Evolutionary conservation across 1,284 basidiomycete species (phyloP), one percentile per base, ranked within the genome.

Genomic region (Melampsora abietis-canadensis): DNA sequence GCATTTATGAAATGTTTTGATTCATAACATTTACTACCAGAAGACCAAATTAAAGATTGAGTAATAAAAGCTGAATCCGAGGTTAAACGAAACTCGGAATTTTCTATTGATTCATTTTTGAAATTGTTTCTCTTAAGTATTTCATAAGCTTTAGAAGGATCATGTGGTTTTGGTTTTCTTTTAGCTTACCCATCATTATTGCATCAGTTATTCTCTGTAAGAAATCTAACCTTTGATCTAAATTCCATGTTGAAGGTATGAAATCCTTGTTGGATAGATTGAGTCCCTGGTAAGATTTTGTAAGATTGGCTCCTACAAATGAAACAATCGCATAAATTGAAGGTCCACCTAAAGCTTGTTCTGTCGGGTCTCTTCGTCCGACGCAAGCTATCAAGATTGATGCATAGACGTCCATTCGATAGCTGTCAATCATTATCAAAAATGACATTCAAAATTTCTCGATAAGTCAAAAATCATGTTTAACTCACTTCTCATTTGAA

Each of bases 31-130:
- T 75, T 54, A 63, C 61, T 64, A 4, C 57, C 72, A 37, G 24
- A 60, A 62, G 66, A 54, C 73, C 73, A 75, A 21, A 75, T 51
- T 24, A 75, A 47, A 17, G 73, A 66, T 63, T 75, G 73, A 30
- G 73, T 61, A 40, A 66, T 67, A 31, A 75, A 67, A 24, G 73
- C 73, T 44, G 51, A 67, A 54, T 75, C 73, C 10, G 64, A 51
- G 30, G 57, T 24, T 40, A 75, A 44, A 30, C 47, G 64, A 40
- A 67, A 75, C 15, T 67, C 65, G 14, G 73, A 75, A 63, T 75
- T 75, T 15, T 60, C 73, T 75, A 27, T 7, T 27, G 5, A 19
- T 37, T 37, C 14, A 54, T n/a, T 54, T 57, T 21, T 21, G 19
- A 62, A 27, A 31, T 27, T 31, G 15, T 2, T 19, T 62, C 24